Conservation (phyloP, 139 green algal genomes). For the Chlamydomonas applanata region DNA sequence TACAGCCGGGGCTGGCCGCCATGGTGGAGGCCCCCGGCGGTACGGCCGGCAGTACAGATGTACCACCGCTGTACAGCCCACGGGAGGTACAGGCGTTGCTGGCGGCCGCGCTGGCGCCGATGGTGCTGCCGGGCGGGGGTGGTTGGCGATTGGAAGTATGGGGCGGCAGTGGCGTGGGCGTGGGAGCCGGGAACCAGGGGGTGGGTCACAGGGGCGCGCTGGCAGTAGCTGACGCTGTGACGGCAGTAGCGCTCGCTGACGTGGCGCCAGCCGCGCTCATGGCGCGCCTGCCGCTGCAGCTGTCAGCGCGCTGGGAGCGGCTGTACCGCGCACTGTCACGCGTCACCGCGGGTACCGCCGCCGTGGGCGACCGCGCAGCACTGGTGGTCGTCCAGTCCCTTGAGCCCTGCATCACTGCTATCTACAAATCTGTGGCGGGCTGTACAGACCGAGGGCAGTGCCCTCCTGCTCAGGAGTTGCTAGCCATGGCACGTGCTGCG, state of each 20-base stretch:
- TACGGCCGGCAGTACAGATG: neutral
- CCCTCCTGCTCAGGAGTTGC: too few species aligned
- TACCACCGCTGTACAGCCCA: neutral
- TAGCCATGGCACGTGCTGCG: too few species aligned
- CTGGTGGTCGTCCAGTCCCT: slow-evolving; percentile 23
- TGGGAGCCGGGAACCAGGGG: neutral
- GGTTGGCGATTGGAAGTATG: slow-evolving; percentile 12
- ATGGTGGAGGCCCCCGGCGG: neutral
- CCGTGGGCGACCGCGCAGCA: slow-evolving; percentile 17
- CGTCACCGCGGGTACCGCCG: neutral
- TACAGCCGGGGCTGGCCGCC: slow-evolving; percentile 10
- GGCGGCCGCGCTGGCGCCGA: slow-evolving; percentile 23
- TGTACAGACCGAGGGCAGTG: neutral
- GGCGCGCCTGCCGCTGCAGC: slow-evolving; percentile 17
- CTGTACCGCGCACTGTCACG: slow-evolving; percentile 12
- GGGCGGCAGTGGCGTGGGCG: neutral
- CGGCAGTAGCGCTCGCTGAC: slow-evolving; percentile 14
- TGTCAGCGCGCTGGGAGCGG: slow-evolving; percentile 31
- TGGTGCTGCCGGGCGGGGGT: slow-evolving; percentile 23
- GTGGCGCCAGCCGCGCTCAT: slow-evolving; percentile 8
- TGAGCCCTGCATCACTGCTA: slow-evolving; percentile 2
- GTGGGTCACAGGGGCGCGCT: neutral
- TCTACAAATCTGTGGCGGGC: neutral
- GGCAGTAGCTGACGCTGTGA: slow-evolving; percentile 26
- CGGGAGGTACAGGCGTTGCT: slow-evolving; percentile 20